phyloP scores from a whole-genome alignment of 148 eudicot species.

The Camellia lanceoleosa region DNA sequence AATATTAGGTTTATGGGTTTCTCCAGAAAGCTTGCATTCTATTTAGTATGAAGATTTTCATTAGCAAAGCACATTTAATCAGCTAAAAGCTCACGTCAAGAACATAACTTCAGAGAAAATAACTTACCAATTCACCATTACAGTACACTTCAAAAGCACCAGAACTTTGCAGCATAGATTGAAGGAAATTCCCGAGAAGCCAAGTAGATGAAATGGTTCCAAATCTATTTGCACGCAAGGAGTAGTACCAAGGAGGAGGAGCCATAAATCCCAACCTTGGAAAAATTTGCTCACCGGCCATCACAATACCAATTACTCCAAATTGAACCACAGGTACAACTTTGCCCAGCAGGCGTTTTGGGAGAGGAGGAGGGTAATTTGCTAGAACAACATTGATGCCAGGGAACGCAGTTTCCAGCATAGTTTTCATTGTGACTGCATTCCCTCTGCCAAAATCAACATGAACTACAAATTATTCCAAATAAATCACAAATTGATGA shows the following conservation, averaged over 20 bases:
- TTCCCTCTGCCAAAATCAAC: constrained; percentile 54
- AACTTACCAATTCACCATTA: constrained; percentile 71
- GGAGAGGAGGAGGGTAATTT: constrained; percentile 86
- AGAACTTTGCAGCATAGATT: constrained; percentile 74
- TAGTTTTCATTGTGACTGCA: constrained; percentile 89
- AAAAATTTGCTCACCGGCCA: constrained; percentile 94
- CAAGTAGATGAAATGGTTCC: constrained; percentile 92
- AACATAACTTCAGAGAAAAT: background rate
- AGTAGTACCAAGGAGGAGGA: constrained; percentile 90
- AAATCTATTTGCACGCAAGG: constrained; percentile 84
- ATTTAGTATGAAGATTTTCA: background rate
- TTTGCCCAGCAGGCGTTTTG: constrained; percentile 82
- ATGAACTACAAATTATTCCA: constrained; percentile 1
- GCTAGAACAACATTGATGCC: constrained; percentile 76
- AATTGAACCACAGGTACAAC: constrained; percentile 76
- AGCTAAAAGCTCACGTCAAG: background rate
- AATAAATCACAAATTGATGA: background rate
- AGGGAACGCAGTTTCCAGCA: constrained; percentile 83
- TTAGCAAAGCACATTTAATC: constrained; percentile 4
- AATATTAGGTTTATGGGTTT: background rate
- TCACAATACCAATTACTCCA: constrained; percentile 60
- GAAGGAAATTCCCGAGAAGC: constrained; percentile 87
- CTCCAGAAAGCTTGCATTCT: background rate
- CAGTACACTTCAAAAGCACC: constrained; percentile 91
- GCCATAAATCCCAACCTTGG: constrained; percentile 74